phyloP scores from a whole-genome alignment of 768 basidiomycete species.

The Hydnomerulius pinastri region DNA sequence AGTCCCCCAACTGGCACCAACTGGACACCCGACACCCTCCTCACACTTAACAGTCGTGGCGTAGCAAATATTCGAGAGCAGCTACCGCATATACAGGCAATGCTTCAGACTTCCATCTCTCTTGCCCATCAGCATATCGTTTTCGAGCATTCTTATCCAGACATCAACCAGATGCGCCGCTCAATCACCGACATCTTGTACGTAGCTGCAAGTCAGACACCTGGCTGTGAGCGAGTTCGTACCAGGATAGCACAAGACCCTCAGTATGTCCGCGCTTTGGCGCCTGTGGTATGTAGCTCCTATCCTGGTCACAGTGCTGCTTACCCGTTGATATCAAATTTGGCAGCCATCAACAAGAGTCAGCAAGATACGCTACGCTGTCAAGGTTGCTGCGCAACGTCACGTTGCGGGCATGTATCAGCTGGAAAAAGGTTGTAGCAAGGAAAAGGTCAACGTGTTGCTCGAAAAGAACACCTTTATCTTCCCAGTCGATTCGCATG shows the following conservation, averaged over 20 bases:
- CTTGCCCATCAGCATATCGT: neutral
- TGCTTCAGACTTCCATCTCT: neutral
- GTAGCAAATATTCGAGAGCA: neutral
- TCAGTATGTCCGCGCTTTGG: neutral
- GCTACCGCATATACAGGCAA: neutral
- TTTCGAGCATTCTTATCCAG: neutral
- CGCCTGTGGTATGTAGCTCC: neutral
- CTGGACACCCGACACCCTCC: neutral
- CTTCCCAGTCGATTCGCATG: neutral
- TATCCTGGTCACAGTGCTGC: neutral
- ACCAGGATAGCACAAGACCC: neutral
- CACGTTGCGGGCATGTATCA: neutral
- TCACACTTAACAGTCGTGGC: constrained; percentile 15
- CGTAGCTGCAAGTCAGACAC: neutral
- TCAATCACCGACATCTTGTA: neutral
- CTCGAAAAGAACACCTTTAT: constrained; percentile 1
- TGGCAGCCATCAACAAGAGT: neutral
- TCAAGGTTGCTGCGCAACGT: neutral
- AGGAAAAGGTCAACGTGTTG: neutral
- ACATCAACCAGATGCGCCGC: neutral
- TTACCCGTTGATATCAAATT: too few species aligned
- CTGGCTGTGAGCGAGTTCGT: neutral
- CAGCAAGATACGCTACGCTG: neutral
- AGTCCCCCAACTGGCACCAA: neutral
- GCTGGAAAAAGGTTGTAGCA: neutral